Evolutionary conservation across 371 early-diverging fungal species (phyloP), one percentile per base, ranked within the genome.

Genomic region (Saksenaea vasiformis): DNA sequence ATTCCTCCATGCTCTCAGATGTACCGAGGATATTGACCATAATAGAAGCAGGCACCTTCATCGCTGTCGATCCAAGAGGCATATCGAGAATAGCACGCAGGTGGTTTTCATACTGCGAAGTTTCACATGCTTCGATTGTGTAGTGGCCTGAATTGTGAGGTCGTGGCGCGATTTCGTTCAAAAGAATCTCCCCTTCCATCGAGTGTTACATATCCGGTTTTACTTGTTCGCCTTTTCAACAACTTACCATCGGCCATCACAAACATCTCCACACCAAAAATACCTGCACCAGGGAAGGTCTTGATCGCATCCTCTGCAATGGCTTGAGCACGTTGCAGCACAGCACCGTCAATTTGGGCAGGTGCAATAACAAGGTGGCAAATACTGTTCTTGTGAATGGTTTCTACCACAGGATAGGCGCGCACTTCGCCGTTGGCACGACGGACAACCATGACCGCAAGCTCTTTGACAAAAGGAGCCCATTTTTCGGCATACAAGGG

Each of bases 61-160:
- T 82, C 24, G 72, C 83, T 1, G 95, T 88, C 24, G 86, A 86
- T n/a, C 98, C 97, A n/a, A 98, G 84, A 3, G 98, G 96, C 66
- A 95, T 74, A 58, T 93, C 96, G 11, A 93, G 77, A 47, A 97
- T 91, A 41, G 94, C 93, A n/a, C 98, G 93, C 70, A 98, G 74
- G 66, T 98, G 98, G 74, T 98, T 93, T 70, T 98, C 98, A 66
- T 89, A 98, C 75, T 98, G 98, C 15, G 96, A 95, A 5, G 98
- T 97, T 44, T 93, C 82, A 74, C 97, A 97, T 0, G 97, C 97
- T 70, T 98, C 98, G 65, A 94, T 95, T 2, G 98, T 97, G 71
- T 95, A 97, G 73, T 98, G 98, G 58, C 98, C 98, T 22, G 97
- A 96, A 82, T 98, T 98, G 80, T 98, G 98, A 37, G 98, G 98